Base-by-base conservation (phyloP, 495 filamentous ascomycete species). In the Aspergillus asperescens region DNA sequence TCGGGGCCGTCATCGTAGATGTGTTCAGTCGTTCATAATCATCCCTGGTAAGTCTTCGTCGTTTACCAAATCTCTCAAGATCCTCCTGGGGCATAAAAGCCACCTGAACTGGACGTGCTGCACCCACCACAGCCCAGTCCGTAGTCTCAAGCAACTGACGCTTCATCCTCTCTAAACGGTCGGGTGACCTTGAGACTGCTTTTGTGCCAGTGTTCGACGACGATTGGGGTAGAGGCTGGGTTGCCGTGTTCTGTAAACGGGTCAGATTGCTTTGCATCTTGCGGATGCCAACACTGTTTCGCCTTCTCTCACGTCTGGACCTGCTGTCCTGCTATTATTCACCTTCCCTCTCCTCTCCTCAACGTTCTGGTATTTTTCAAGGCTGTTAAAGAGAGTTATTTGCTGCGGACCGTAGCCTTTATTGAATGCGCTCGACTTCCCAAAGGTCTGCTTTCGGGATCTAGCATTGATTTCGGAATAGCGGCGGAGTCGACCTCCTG, bases 401-500 rank as follows among this genome's bases (percentile, higher is more conserved):
- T 63, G 55, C 35, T 44, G 40, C 32, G 58, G 32, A 2, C 29
- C 29, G 29, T 12, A 10, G 41, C 52, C 22, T 55, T 54, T 46
- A 41, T 54, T 15, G 59, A 20, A 19, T 9, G 42, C 19, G 46
- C 27, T 57, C 4, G 63, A 55, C 27, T 60, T 69, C 27, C 58
- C 58, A 44, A 68, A 67, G 22, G 59, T 61, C 35, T 63, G 65
- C 29, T 59, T 67, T 42, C 67, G 68, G 25, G 47, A 23, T 41
- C 63, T 67, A 24, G 54, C 60, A 31, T 65, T 59, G 24, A 57
- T 63, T 35, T 54, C 59, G 2, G 70, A 66, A 47, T 73, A 66
- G 19, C 71, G 70, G 28, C 62, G 65, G 31, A 76, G 59, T 35
- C 68, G 70, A 27, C 73, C 72, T 57, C 73, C 71, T 38, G 69